Evolutionary conservation across 306 rosid genomes (phyloP).

Genomic region (Ceratonia siliqua): DNA sequence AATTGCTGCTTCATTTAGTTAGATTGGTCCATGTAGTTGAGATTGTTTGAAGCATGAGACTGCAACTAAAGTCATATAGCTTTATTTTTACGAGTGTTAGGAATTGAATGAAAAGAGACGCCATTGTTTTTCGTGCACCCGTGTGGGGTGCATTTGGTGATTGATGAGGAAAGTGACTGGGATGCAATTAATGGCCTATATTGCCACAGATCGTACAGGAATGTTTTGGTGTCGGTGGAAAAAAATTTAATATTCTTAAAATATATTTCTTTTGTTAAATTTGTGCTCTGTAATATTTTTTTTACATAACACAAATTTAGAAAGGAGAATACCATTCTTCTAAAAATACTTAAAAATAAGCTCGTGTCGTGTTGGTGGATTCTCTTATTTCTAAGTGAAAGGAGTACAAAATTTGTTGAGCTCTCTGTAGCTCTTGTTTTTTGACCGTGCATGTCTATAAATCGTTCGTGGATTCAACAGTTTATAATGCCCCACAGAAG

Average conservation of each 20-base stretch:
- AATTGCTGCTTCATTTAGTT: constrained; percentile 1
- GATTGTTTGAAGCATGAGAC: background rate
- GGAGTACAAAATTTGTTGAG: background rate
- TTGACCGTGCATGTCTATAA: background rate
- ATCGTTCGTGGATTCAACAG: background rate
- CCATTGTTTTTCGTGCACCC: constrained; percentile 7
- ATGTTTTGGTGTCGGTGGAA: constrained; percentile 12
- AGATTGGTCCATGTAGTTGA: background rate
- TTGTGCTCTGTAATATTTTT: too few species aligned
- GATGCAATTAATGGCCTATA: constrained; percentile 10
- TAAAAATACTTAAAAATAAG: too few species aligned
- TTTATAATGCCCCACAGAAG: constrained; percentile 5
- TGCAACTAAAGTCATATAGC: background rate
- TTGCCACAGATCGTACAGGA: background rate
- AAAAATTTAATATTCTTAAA: too few species aligned
- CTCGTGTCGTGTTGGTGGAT: constrained; percentile 4
- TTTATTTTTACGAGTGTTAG: background rate
- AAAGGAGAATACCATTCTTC: too few species aligned
- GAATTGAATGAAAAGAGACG: background rate
- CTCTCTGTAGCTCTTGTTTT: background rate
- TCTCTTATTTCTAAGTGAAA: background rate
- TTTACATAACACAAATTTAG: too few species aligned
- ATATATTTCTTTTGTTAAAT: too few species aligned
- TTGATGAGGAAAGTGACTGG: constrained; percentile 11
- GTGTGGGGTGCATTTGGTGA: background rate